Evolutionary conservation across 768 basidiomycete species (phyloP).

Genomic region (Pleurotus eryngii): DNA sequence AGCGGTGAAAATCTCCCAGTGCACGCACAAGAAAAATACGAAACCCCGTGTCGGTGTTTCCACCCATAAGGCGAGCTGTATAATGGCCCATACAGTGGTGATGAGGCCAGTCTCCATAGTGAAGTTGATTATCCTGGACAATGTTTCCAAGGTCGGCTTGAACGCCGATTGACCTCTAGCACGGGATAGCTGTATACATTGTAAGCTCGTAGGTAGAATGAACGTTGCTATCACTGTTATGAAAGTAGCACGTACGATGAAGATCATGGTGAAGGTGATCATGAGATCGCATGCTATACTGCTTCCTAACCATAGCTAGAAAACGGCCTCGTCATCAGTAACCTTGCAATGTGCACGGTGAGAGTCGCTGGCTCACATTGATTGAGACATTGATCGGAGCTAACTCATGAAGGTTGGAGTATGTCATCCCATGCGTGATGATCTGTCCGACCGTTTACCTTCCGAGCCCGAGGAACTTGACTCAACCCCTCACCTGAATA

Average conservation of each 20-base stretch:
- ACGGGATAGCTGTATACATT: neutral
- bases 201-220: neutral
- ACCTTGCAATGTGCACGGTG: neutral
- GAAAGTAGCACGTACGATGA: slow-evolving; percentile 8
- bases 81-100: slow-evolving; percentile 7
- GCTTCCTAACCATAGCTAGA: slow-evolving; percentile 12
- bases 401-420: neutral
- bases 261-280: slow-evolving; percentile 13
- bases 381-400: neutral
- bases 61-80: slow-evolving; percentile 10
- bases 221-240: neutral
- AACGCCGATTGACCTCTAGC: neutral
- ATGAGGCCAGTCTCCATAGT: slow-evolving; percentile 12
- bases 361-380: neutral
- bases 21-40: slow-evolving; percentile 8
- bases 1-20: neutral
- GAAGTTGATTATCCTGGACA: slow-evolving; percentile 5
- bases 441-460: neutral
- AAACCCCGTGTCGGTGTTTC: slow-evolving; percentile 2
- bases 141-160: neutral
- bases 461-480: neutral
- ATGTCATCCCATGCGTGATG: neutral
- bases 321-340: neutral
- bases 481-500: neutral
- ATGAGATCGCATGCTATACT: slow-evolving; percentile 9